Evolutionary conservation across 495 filamentous ascomycete genomes (phyloP).

Genomic region (Penicillium bovifimosum): DNA sequence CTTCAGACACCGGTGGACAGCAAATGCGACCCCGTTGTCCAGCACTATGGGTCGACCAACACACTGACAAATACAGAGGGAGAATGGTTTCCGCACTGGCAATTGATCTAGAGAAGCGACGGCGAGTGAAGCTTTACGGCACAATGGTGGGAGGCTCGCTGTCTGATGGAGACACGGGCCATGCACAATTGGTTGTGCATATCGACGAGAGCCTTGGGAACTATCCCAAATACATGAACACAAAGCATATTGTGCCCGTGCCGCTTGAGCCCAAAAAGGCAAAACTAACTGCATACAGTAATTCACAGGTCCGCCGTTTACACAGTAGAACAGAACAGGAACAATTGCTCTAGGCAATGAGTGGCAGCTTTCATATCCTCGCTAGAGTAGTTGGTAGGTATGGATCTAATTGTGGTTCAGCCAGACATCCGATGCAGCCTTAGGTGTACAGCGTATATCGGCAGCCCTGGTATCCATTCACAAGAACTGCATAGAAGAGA

Average conservation of each 20-base stretch:
- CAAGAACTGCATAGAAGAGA: no score
- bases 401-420: no score
- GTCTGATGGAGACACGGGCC: constrained; percentile 18
- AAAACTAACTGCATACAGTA: no score
- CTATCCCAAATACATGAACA: constrained; percentile 81
- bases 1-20: constrained; percentile 55
- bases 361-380: no score
- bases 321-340: no score
- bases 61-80: constrained; percentile 23
- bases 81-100: constrained; percentile 55
- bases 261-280: constrained; percentile 47
- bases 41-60: constrained; percentile 43
- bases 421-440: no score
- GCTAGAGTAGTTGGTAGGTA: no score
- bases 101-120: constrained; percentile 61
- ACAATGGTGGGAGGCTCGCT: constrained; percentile 55
- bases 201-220: constrained; percentile 69
- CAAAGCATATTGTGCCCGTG: constrained; percentile 55
- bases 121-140: constrained; percentile 63
- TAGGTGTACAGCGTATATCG: no score
- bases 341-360: no score
- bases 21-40: constrained; percentile 59
- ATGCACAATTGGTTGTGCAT: constrained; percentile 60
- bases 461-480: no score
- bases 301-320: no score